Base-by-base conservation (phyloP, 2,329 filamentous ascomycete genomes). In the Epichloe glyceriae region DNA sequence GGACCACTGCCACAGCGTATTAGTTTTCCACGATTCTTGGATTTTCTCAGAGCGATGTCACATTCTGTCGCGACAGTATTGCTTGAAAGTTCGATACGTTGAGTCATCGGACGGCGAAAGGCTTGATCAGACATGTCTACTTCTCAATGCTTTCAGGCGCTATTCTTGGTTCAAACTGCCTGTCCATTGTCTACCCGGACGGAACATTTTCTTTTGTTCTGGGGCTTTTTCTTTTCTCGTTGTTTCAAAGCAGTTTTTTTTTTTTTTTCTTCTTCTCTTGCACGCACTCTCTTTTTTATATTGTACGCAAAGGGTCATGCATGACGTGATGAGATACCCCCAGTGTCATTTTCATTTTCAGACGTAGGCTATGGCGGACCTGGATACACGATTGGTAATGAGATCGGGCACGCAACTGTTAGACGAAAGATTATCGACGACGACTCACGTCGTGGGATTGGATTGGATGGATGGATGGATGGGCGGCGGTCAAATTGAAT, bases 1-100 rank as follows among this genome's bases (percentile, higher is more conserved):
- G 69, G 19, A 67, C 67, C 19, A 70, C 69, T 1, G 69, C 70
- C 1, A 63, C 68, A 1, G 69, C 69, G 0, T 72, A 70, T 46
- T 72, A 40, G 42, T 8, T 12, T 19, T 44, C 30, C 14, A 8
- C 7, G 15, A 10, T 15, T 22, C 8, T 3, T 34, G 26, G 26
- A 10, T 30, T 30, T 10, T 10, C 26, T 30, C 8, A 30, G 8
- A 30, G 8, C 26, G 8, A 30, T 10, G 26, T 30, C 26, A 10
- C 26, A 3, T 30, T 30, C 8, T 30, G 26, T 10, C 8, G 26
- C 26, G 26, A 30, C 26, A 30, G 8, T 10, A 10, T 4, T 10
- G 26, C 26, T 30, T 30, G 26, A 10, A 10, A 3, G 26, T 3
- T 30, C 8, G 7, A 30, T 8, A 30, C 7, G 26, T 30, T 30